Evolutionary conservation across 2,329 filamentous ascomycete species (phyloP), one percentile per base, ranked within the genome.

Genomic region (Ascochyta koolunga): DNA sequence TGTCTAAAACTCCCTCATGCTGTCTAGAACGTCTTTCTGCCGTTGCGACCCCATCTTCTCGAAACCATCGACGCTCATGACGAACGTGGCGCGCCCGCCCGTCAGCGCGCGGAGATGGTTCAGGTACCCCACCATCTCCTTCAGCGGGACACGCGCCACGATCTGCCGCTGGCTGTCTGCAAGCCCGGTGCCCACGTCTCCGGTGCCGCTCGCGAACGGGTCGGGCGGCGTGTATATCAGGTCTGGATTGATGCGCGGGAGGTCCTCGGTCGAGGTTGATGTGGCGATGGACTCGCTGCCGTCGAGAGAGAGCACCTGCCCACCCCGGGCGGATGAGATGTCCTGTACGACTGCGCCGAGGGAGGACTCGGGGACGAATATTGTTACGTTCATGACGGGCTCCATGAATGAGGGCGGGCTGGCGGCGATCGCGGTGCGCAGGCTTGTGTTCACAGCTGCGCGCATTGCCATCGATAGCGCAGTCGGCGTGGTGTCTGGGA

Each of bases 41-140:
- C 87, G 77, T 67, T 83, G 83, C 35, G 77, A 77, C 35, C 80
- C 82, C 79, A 91, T 85, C 67, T 80, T 82, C 77, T 90, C 87
- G 72, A 90, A 91, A 32, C 82, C 81, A 77, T 90, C 87, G 41
- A 90, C 84, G 58, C 78, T 83, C 88, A 91, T 91, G 4, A 90
- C 85, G 71, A 90, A 91, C 1, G 87, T 90, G 0, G 88, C 88
- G 50, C 95, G 82, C 0, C 95, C 95, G 2, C 89, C 90, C 3
- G 93, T 99, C 79, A 96, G 83, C 75, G 91, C 93, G 46, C 95
- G 82, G 60, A 99, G 77, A 70, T 96, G 90, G 72, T 91, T 91
- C 64, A 98, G 80, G 74, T 98, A 99, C 36, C 93, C 90, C 31
- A 98, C 88, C 91, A 98, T 97, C 76, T 98, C 93, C 77, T 95